phyloP scores from a whole-genome alignment of 2,329 filamentous ascomycete genomes.

The Aspergillus flavus region DNA sequence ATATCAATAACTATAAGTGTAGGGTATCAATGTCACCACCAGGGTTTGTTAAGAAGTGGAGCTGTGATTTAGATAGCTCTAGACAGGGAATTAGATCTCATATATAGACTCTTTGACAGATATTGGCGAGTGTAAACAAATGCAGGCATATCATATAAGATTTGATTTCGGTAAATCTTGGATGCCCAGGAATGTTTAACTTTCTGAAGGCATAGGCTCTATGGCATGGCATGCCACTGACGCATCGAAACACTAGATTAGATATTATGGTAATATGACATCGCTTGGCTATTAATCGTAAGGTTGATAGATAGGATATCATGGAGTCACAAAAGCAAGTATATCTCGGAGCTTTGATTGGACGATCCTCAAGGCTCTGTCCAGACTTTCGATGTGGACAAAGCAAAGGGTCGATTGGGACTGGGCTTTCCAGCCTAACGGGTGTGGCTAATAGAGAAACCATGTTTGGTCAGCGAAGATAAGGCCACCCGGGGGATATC shows the following conservation, averaged over 20 bases:
- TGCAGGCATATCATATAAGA: neutral
- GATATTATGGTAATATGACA: slow-evolving; percentile 8
- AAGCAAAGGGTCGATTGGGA: neutral
- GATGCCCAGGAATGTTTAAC: slow-evolving; percentile 12
- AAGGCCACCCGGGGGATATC: neutral
- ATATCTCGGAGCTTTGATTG: slow-evolving; percentile 22
- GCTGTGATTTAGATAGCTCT: neutral
- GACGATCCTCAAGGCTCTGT: slow-evolving; percentile 8
- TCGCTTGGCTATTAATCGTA: slow-evolving; percentile 7
- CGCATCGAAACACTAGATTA: slow-evolving; percentile 8
- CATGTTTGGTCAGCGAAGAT: slow-evolving; percentile 1
- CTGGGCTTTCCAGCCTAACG: neutral
- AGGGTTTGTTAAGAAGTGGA: neutral
- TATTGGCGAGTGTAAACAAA: neutral
- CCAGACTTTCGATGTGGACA: neutral
- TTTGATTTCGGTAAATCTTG: neutral
- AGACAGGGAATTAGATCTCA: neutral
- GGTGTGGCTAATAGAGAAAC: neutral
- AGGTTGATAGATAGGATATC: neutral
- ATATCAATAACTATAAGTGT: neutral
- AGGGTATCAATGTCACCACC: slow-evolving; percentile 3
- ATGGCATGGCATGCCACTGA: slow-evolving; percentile 9
- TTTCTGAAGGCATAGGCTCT: slow-evolving; percentile 10
- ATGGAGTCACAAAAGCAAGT: slow-evolving; percentile 4
- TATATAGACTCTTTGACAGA: slow-evolving; percentile 5